Evolutionary conservation across 1,284 basidiomycete genomes (phyloP).

Genomic region (Rhodotorula mucilaginosa): DNA sequence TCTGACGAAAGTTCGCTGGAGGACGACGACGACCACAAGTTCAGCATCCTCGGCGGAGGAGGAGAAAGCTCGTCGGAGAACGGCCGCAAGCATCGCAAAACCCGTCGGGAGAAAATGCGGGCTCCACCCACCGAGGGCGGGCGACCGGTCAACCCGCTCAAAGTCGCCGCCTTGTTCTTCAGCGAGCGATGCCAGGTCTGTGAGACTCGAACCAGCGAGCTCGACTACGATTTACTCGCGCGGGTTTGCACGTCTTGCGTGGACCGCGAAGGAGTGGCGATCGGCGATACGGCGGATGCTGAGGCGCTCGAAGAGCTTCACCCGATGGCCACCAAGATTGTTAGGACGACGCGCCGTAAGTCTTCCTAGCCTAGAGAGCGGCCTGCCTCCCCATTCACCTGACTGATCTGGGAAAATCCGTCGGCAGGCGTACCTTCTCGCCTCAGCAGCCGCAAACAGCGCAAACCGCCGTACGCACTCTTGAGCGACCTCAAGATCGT

Average conservation of each 20-base stretch:
- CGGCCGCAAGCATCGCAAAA: not conserved
- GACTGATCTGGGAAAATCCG: not conserved
- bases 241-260: not conserved
- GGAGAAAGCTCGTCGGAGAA: not conserved
- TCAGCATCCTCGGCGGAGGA: not conserved
- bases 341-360: not conserved
- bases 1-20: not conserved
- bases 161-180: not conserved
- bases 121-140: not conserved
- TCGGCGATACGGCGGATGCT: not conserved
- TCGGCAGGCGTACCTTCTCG: not conserved
- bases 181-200: constrained; percentile 10
- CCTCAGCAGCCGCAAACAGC: not conserved
- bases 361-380: not conserved
- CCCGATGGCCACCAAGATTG: not conserved
- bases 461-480: not conserved
- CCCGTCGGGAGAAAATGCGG: no score
- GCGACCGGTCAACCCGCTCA: not conserved
- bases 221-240: constrained; percentile 2
- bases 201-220: not conserved
- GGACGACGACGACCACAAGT: not conserved
- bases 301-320: constrained; percentile 1
- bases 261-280: not conserved
- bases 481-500: not conserved
- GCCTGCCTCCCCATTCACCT: no score